Evolutionary conservation across 2,329 filamentous ascomycete species (phyloP), one percentile per base, ranked within the genome.

Genomic region (Torrubiellomyces zombiae): DNA sequence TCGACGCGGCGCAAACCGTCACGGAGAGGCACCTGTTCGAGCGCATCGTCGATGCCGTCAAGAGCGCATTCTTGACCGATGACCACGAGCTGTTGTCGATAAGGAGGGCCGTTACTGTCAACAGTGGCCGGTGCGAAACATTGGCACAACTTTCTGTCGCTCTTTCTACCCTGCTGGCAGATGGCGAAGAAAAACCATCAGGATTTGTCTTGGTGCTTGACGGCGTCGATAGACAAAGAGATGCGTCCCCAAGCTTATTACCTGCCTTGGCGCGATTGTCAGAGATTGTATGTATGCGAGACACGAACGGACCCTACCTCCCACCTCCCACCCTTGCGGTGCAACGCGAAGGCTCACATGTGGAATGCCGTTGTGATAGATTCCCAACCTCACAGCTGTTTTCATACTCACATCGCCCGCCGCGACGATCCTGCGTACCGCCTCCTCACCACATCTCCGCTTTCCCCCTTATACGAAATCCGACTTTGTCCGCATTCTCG

Each of bases 151-250:
- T 95, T 33, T 63, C 67, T 2, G 77, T 81, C 14, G 71, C 85
- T 39, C 55, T 95, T 29, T 64, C 63, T 32, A 66, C 60, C 41
- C 55, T 81, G 49, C 49, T 85, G 22, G 52, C 60, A 25, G 58
- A 60, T 32, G 38, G 41, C 39, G 6, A 37, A 38, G 6, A 48
- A 45, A 6, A 47, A 50, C 19, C 37, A 23, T 58, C 56, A 35
- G 71, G 75, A 34, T 83, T 93, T 38, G 72, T 86, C 7, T 51
- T 95, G 29, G 79, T 94, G 8, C 64, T 95, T 33, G 89, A 95
- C 55, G 80, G 72, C 8, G 75, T 95, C 29, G 86, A 95, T 47
- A 67, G 64, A 33, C 79, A 93, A 47, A 64, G 76, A 40, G 86
- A 95, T 42, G 71, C 77, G 5, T 70, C 78, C 5, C 63, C 71